Conservation (phyloP, 2,329 filamentous ascomycete species). For the Penicillium psychrosexuale region DNA sequence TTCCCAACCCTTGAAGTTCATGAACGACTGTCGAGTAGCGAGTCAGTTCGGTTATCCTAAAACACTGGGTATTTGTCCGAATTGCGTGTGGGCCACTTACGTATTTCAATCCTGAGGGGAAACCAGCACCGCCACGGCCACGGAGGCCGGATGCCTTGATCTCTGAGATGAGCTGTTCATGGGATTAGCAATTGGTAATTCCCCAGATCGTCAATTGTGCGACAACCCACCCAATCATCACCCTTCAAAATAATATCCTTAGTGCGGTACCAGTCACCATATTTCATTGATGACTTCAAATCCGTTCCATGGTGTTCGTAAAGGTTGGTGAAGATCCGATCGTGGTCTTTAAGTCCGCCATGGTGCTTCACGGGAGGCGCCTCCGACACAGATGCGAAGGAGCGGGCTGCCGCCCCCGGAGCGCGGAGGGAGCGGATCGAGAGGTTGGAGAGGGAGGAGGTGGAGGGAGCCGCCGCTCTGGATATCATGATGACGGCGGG, state of each 20-base stretch:
- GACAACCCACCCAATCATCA: conserved; percentile 72
- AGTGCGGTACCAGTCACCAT: conserved; percentile 99
- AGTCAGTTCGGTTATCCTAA: conserved; percentile 12
- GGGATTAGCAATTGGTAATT: conserved; percentile 23
- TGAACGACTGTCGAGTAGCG: conserved; percentile 71
- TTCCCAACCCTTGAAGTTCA: conserved; percentile 99
- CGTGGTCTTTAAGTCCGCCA: conserved; percentile 89
- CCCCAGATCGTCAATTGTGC: conserved; percentile 2
- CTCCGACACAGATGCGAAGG: conserved; percentile 79
- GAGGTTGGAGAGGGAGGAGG: conserved; percentile 41
- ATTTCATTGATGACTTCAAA: conserved; percentile 91
- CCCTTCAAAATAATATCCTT: conserved; percentile 98
- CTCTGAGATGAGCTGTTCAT: conserved; percentile 78
- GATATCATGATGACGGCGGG: conserved; percentile 43
- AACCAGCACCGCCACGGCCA: conserved; percentile 94
- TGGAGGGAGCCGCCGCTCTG: conserved; percentile 45
- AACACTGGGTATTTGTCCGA: background rate
- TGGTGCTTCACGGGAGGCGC: conserved; percentile 61
- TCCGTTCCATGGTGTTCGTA: conserved; percentile 91
- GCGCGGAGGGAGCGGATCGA: conserved; percentile 43
- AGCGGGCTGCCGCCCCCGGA: conserved; percentile 51
- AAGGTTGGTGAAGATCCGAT: conserved; percentile 98
- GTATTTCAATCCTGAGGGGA: conserved; percentile 98
- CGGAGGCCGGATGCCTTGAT: conserved; percentile 94
- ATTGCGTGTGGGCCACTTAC: conserved; percentile 55